A percentile compares a stretch with the other conserved stretches of the same genome.
Evolutionary conservation across 345 rosid genomes (phyloP).

Genomic region (Syzygium grande): DNA sequence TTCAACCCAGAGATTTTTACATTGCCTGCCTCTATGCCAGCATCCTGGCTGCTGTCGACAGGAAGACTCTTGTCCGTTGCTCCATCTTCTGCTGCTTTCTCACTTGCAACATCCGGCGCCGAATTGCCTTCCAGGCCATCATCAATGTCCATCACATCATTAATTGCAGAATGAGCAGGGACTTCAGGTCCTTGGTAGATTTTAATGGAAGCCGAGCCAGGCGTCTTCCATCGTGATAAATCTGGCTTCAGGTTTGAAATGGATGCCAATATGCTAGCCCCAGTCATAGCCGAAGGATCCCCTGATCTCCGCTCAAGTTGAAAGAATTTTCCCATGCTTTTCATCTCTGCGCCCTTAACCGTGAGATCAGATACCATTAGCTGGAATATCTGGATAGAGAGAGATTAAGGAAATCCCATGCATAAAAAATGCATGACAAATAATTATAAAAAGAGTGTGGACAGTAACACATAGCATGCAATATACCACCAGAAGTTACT

Average conservation of each 20-base stretch:
- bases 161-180: constrained; percentile 42
- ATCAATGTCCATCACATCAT: constrained; percentile 42
- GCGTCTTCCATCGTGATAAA: constrained; percentile 48
- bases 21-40: constrained; percentile 57
- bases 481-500: not conserved
- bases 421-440: not conserved
- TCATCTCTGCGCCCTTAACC: constrained; percentile 43
- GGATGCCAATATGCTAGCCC: constrained; percentile 71
- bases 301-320: constrained; percentile 60
- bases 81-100: constrained; percentile 58
- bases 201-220: constrained; percentile 37
- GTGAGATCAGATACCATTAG: constrained; percentile 42
- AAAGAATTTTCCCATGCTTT: constrained; percentile 35
- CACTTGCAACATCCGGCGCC: constrained; percentile 31
- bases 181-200: constrained; percentile 33
- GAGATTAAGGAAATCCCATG: constrained; percentile 30
- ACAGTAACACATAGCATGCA: not conserved
- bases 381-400: constrained; percentile 58
- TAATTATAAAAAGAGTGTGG: not conserved
- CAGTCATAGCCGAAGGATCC: constrained; percentile 66
- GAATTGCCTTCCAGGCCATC: constrained; percentile 58
- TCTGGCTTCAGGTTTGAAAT: constrained; percentile 54
- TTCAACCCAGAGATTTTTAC: constrained; percentile 63
- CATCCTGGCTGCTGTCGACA: constrained; percentile 50
- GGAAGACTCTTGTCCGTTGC: constrained; percentile 32